These are phyloP conservation scores for Aspergillus sergii DNA, from an alignment of 2,329 filamentous ascomycete genomes.

Conservation along the genomic window DNA sequence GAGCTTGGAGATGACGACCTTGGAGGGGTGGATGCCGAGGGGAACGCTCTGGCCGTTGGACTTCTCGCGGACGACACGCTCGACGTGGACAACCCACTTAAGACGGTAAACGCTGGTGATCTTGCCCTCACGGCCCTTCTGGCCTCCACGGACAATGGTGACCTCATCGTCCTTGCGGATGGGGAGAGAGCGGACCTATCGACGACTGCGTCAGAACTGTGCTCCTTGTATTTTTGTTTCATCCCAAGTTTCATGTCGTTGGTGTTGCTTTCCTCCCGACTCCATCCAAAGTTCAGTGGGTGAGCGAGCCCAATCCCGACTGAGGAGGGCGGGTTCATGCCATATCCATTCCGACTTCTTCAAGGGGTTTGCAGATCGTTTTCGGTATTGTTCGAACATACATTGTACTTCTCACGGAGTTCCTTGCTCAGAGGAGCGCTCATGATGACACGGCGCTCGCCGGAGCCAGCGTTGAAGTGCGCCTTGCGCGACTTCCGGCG, in stretches of 20 bases:
- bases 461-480: constrained; percentile 75
- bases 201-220: constrained; percentile 11
- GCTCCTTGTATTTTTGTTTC: not conserved
- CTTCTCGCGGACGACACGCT: constrained; percentile 97
- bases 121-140: constrained; percentile 99
- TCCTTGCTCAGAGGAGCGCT: constrained; percentile 94
- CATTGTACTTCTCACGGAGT: constrained; percentile 97
- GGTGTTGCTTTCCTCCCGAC: constrained; percentile 1
- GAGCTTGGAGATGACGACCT: constrained; percentile 97
- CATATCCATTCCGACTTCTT: constrained; percentile 13
- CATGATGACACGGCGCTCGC: constrained; percentile 94
- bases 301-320: not conserved
- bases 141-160: constrained; percentile 83
- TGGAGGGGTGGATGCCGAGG: constrained; percentile 91
- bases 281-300: not conserved
- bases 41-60: constrained; percentile 94
- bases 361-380: constrained; percentile 3
- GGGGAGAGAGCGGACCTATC: constrained; percentile 88
- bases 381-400: constrained; percentile 52
- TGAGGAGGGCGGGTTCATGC: not conserved
- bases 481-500: constrained; percentile 98
- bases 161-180: constrained; percentile 98
- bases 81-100: constrained; percentile 96
- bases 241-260: not conserved
- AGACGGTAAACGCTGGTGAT: constrained; percentile 93